Percentiles rank a stretch among this genome's conserved stretches.
Evolutionary conservation across 805 yeast species (phyloP).

Genomic region (Dipodascus albidus): DNA sequence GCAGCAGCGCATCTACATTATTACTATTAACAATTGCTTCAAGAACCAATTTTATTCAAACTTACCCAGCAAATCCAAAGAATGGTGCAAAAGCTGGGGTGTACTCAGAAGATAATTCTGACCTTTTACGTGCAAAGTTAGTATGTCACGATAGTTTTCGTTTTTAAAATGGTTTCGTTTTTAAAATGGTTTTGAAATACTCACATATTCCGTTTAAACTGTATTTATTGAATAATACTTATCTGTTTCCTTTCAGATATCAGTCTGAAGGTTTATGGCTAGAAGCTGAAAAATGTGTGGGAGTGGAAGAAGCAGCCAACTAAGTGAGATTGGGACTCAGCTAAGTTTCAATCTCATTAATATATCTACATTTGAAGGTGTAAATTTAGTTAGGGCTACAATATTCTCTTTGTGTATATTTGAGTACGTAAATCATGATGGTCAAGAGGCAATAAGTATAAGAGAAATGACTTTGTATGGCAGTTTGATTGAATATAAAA

Average conservation of each 20-base stretch:
- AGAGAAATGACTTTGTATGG: too few relatives aligned
- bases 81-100: constrained; percentile 93
- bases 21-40: neutral
- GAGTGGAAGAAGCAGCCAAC: neutral
- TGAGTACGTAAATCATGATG: too few relatives aligned
- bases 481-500: too few relatives aligned
- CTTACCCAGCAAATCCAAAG: constrained; percentile 87
- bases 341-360: neutral
- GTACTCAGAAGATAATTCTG: constrained; percentile 41
- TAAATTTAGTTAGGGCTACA: neutral
- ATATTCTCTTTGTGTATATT: neutral
- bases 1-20: constrained; percentile 64
- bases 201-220: too few relatives aligned
- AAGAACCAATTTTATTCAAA: constrained; percentile 5
- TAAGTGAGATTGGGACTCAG: neutral
- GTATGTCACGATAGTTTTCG: neutral
- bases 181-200: too few relatives aligned
- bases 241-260: too few relatives aligned
- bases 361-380: neutral
- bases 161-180: too few relatives aligned
- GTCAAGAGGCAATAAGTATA: too few relatives aligned
- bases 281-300: neutral
- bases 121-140: constrained; percentile 15
- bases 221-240: too few relatives aligned
- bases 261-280: too few relatives aligned